Conservation (phyloP, 441 rosid species). For the Pelargonium myrrhifolium region DNA sequence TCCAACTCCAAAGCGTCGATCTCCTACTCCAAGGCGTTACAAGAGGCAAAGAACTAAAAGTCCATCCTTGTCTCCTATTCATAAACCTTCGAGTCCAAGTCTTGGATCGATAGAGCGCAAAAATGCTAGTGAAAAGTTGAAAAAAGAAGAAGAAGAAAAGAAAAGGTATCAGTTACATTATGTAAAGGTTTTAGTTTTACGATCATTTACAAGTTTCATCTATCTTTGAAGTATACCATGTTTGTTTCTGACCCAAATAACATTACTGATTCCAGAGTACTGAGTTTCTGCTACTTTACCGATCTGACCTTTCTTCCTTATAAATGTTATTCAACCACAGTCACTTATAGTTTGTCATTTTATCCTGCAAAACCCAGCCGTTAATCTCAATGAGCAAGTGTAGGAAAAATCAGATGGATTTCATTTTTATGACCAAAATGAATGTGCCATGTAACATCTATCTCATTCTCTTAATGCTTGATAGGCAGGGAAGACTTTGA, state of each 20-base stretch:
- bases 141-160: conserved; percentile 66
- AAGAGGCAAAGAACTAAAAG: conserved; percentile 78
- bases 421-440: neutral
- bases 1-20: conserved; percentile 52
- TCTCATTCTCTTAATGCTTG: neutral
- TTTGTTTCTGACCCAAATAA: neutral
- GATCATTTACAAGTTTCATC: neutral
- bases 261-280: too few species aligned
- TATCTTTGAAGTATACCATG: neutral
- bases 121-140: conserved; percentile 58
- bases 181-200: too few species aligned
- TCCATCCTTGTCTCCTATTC: conserved; percentile 58
- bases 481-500: neutral
- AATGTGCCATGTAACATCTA: neutral
- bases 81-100: conserved; percentile 51
- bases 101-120: conserved; percentile 58
- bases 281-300: too few species aligned
- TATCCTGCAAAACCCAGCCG: too few species aligned
- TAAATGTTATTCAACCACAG: too few species aligned
- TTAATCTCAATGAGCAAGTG: too few species aligned
- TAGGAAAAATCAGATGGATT: too few species aligned
- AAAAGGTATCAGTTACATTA: conserved; percentile 51
- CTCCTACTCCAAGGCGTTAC: conserved; percentile 60
- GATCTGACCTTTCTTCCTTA: too few species aligned
- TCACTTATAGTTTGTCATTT: too few species aligned